phyloP scores from a whole-genome alignment of 495 filamentous ascomycete species.

The Pyrenopolyporus hunteri region DNA sequence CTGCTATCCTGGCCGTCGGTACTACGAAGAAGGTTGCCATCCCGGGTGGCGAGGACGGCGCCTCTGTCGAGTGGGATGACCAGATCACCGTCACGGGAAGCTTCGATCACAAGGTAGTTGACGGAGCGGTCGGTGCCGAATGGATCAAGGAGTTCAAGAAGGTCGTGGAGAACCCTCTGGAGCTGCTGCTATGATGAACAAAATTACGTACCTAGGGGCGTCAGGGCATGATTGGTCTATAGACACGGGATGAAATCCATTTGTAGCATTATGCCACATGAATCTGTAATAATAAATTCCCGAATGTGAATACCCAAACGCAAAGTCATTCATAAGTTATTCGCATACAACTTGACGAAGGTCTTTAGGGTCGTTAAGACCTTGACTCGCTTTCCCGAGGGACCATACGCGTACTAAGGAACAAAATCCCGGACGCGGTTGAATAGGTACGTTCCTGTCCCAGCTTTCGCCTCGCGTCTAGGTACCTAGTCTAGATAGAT shows the following conservation, averaged over 20 bases:
- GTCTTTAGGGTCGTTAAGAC: no score
- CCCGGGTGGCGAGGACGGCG: conserved; percentile 82
- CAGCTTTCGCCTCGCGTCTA: no score
- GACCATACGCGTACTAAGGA: no score
- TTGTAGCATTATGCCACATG: conserved; percentile 43
- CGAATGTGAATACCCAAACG: conserved; percentile 11
- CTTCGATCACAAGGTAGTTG: conserved; percentile 95
- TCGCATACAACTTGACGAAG: no score
- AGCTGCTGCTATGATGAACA: conserved; percentile 76
- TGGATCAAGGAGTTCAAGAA: conserved; percentile 98
- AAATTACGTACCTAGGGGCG: conserved; percentile 34
- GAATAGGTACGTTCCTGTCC: no score
- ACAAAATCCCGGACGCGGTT: no score
- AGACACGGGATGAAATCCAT: conserved; percentile 40
- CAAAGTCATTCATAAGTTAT: no score
- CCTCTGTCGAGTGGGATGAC: conserved; percentile 88
- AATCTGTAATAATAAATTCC: conserved; percentile 44
- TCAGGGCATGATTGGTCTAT: conserved; percentile 44
- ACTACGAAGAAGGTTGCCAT: conserved; percentile 93
- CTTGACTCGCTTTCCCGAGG: no score
- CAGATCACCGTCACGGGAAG: conserved; percentile 92
- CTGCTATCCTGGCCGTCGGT: conserved; percentile 93
- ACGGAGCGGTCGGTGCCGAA: conserved; percentile 93
- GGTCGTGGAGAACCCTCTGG: conserved; percentile 94
- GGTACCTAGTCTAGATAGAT: no score